Conservation (phyloP, 768 basidiomycete genomes). For the Rhodosporidiobolus sp. region DNA sequence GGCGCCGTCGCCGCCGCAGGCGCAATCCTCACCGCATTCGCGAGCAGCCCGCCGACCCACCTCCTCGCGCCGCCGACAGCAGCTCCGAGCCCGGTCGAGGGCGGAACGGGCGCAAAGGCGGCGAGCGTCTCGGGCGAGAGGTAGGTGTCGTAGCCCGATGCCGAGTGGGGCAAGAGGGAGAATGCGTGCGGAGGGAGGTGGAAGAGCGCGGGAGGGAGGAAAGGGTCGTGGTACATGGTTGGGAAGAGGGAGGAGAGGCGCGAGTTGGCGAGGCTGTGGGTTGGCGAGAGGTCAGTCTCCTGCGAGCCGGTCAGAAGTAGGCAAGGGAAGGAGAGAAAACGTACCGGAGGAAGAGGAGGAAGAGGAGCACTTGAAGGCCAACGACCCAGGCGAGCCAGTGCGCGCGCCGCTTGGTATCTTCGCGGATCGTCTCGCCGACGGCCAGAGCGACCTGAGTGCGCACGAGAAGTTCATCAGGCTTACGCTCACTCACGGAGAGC, state of each 20-base stretch:
- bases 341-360: conserved; percentile 24
- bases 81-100: too few species aligned
- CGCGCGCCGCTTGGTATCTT: not conserved
- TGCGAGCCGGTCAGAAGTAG: too few species aligned
- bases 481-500: too few species aligned
- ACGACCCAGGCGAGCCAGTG: conserved; percentile 25
- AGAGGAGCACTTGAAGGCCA: conserved; percentile 17
- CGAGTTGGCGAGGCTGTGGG: conserved; percentile 7
- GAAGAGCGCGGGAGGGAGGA: conserved; percentile 2
- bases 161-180: too few species aligned
- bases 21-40: too few species aligned
- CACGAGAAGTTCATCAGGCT: too few species aligned
- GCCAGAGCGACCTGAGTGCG: conserved; percentile 22
- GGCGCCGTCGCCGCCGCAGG: too few species aligned
- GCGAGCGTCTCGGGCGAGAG: too few species aligned
- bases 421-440: not conserved
- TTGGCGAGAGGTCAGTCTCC: not conserved
- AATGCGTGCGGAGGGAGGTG: not conserved
- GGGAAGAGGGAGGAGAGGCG: conserved; percentile 6
- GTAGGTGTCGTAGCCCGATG: too few species aligned
- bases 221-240: conserved; percentile 22
- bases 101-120: too few species aligned
- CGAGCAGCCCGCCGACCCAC: too few species aligned
- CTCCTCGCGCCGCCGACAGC: too few species aligned
- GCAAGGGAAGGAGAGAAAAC: not conserved